phyloP scores from a whole-genome alignment of 176 grass and related monocot species.

The Calamus simplicifolius region DNA sequence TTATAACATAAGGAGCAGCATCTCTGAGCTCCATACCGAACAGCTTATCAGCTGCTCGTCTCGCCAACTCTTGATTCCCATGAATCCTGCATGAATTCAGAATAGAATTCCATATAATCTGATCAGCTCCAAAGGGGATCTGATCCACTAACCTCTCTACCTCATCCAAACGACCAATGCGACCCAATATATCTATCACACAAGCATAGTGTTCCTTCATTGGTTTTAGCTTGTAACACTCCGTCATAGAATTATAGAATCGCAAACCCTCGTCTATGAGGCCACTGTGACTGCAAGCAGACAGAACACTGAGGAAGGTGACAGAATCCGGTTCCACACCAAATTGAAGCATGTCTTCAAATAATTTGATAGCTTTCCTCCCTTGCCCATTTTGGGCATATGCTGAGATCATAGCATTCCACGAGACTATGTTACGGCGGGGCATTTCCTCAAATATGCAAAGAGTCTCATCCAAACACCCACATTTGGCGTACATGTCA shows the following conservation, averaged over 20 bases:
- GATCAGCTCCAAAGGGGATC: too few relatives aligned
- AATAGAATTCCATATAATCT: conserved; percentile 91
- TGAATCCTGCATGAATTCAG: conserved; percentile 82
- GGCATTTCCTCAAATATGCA: conserved; percentile 67
- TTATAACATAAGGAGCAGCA: conserved; percentile 49
- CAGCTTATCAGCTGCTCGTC: conserved; percentile 65
- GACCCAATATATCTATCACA: conserved; percentile 60
- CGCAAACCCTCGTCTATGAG: conserved; percentile 20
- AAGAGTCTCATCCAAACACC: conserved; percentile 49
- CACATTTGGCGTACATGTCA: conserved; percentile 85
- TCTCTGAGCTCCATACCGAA: conserved; percentile 53
- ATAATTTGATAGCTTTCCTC: conserved; percentile 60
- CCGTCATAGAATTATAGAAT: conserved; percentile 63
- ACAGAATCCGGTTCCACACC: conserved; percentile 65
- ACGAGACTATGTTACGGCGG: conserved; percentile 68
- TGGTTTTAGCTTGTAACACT: conserved; percentile 39
- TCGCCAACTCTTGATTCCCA: conserved; percentile 66
- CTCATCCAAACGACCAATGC: conserved; percentile 51
- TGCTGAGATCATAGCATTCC: conserved; percentile 70
- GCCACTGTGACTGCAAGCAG: conserved; percentile 32
- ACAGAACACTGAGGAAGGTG: conserved; percentile 69
- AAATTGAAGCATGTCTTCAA: conserved; percentile 47
- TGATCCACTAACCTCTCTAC: conserved; percentile 52
- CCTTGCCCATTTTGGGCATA: conserved; percentile 64
- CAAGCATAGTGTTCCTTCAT: conserved; percentile 82